Evolutionary conservation across 139 green algal genomes (phyloP).

Genomic region (Bryopsis sp.): DNA sequence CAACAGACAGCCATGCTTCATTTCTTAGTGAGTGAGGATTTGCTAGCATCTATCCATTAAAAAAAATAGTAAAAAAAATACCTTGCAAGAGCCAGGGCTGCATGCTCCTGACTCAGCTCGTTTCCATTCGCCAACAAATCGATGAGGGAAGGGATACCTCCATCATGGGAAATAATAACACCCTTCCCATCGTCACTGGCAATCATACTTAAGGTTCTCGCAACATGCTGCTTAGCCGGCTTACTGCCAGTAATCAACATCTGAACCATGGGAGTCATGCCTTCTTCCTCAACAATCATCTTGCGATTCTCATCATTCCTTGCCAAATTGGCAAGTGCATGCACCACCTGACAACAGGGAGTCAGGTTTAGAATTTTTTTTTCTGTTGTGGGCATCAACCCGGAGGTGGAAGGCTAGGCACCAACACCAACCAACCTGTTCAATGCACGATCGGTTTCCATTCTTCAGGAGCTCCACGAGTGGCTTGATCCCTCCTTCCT

Average conservation of each 20-base stretch:
- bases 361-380: too few relatives aligned
- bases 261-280: slow-evolving; percentile 8
- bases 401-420: too few relatives aligned
- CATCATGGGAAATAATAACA: slow-evolving; percentile 19
- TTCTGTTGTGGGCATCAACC: too few relatives aligned
- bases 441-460: slow-evolving; percentile 6
- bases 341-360: slow-evolving; percentile 8
- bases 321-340: slow-evolving; percentile 11
- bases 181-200: slow-evolving; percentile 13
- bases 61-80: too few relatives aligned
- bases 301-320: neutral
- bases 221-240: slow-evolving; percentile 11
- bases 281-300: slow-evolving; percentile 3
- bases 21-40: too few relatives aligned
- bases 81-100: slow-evolving; percentile 14
- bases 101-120: slow-evolving; percentile 15
- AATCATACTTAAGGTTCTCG: slow-evolving; percentile 10
- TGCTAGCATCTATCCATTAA: too few relatives aligned
- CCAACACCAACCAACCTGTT: too few relatives aligned
- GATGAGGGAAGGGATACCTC: slow-evolving; percentile 19
- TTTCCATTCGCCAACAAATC: slow-evolving; percentile 20
- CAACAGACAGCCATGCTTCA: too few relatives aligned
- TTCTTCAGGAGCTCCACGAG: slow-evolving; percentile 2
- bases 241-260: slow-evolving; percentile 17
- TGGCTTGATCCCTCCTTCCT: slow-evolving; percentile 14